Base-by-base conservation (phyloP, 2,329 filamentous ascomycete genomes). In the Teratosphaeria viscida region DNA sequence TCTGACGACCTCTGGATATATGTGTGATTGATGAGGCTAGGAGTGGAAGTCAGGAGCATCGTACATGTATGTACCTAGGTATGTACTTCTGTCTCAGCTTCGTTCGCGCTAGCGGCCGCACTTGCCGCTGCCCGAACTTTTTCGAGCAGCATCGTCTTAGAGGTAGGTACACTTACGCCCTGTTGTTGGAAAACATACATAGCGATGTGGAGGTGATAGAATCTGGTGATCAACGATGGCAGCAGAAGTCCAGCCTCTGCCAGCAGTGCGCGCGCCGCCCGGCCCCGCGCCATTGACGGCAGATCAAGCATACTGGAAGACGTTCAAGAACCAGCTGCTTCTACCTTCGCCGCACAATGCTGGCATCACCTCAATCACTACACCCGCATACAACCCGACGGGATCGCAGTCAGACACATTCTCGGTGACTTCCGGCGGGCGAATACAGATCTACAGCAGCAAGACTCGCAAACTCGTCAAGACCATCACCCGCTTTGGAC, bases 261-360 rank as follows among this genome's bases (percentile, higher is more conserved):
- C 86, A 73, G 87, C 87, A 74, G 79, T 95, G 71, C 95, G 90
- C 81, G 83, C 95, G 71, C 86, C 92, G 60, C 83, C 88, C 64
- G 89, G 90, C 56, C 91, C 91, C 60, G 86, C 88, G 49, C 87
- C 90, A 58, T 77, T 92, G 55, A 96, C 92, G 5, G 87, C 92
- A 35, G 94, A 99, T 78, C 92, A 97, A 77, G 84, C 87, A 65
- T 97, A 97, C 81, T 99, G 95, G 95, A 88, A 88, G 72, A 87
- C 88, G 12, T 99, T 99, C 80, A 91, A 90, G 77, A 94, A 92
- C 67, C 89, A 92, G 65, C 85, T 95, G 60, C 85, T 92, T 62
- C 86, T 97, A 63, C 89, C 94, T 54, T 95, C 92, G 63, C 91
- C 92, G 64, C 90, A 94, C 64, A 89, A 90, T 71, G 91, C 89